These are phyloP conservation scores for Candida coleopterorum DNA, from an alignment of 805 yeast species.

Conservation along the genomic window DNA sequence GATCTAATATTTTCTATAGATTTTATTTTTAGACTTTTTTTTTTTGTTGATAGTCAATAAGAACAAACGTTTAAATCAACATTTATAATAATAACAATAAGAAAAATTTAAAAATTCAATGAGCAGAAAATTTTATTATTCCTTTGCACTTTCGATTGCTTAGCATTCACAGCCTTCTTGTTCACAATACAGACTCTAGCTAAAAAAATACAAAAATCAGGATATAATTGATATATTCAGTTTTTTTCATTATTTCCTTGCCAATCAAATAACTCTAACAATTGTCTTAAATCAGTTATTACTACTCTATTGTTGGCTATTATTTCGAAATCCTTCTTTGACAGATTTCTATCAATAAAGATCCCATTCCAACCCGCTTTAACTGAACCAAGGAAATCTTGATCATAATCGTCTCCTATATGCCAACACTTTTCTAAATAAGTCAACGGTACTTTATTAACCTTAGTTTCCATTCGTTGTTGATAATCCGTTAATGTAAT, in stretches of 20 bases:
- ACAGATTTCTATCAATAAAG: slow-evolving; percentile 41
- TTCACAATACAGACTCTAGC: too few species aligned
- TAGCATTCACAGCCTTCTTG: background rate
- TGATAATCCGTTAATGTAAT: slow-evolving; percentile 7
- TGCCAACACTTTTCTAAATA: slow-evolving; percentile 46
- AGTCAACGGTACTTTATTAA: slow-evolving; percentile 6
- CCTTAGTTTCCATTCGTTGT: slow-evolving; percentile 6
- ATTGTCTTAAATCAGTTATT: slow-evolving; percentile 16
- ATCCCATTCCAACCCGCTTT: slow-evolving; percentile 62
- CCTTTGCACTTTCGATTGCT: background rate
- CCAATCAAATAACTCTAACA: slow-evolving; percentile 14
- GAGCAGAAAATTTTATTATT: too few species aligned
- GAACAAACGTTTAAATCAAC: too few species aligned
- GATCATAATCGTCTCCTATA: slow-evolving; percentile 56
- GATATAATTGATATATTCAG: too few species aligned
- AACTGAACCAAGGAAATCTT: slow-evolving; percentile 51
- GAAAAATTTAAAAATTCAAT: too few species aligned
- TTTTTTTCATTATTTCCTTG: too few species aligned
- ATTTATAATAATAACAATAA: too few species aligned
- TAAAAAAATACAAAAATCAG: too few species aligned
- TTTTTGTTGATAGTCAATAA: too few species aligned
- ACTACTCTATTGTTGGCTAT: slow-evolving; percentile 32
- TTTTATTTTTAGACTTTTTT: too few species aligned
- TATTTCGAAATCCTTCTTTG: slow-evolving; percentile 11
- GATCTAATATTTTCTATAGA: too few species aligned